Evolutionary conservation across 2,329 filamentous ascomycete genomes (phyloP), one percentile per base, ranked within the genome.

Genomic region (Pseudogymnoascus sp.): DNA sequence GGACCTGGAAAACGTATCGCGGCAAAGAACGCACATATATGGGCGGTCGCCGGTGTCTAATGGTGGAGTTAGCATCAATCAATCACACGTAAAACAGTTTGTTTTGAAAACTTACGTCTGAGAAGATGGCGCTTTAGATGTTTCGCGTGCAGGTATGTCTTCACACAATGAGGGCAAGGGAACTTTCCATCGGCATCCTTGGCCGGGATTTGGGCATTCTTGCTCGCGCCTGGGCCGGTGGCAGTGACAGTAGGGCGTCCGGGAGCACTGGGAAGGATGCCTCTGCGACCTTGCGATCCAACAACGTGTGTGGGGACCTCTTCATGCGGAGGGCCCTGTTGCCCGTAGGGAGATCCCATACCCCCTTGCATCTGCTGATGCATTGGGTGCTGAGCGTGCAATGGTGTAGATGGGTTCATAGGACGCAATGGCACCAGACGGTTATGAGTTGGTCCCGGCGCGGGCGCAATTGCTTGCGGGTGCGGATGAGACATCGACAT

Each of bases 181-280:
- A 96, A 99, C 80, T 97, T 97, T 73, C 95, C 95, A 75, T 97
- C 93, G 7, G 92, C 91, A 76, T 97, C 93, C 81, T 97, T 97
- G 70, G 91, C 89, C 14, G 93, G 92, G 67, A 96, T 95, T 66
- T 90, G 86, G 65, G 90, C 88, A 71, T 84, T 90, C 82, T 96
- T 96, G 8, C 84, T 82, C 31, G 84, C 81, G 46, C 84, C 83
- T 68, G 85, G 87, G 46, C 90, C 88, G 18, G 85, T 83, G 21
- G 88, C 80, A 34, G 90, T 86, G 25, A 91, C 90, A 62, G 90
- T 86, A 63, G 92, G 90, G 65, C 92, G 84, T 46, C 93, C 93
- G 31, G 92, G 91, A 66, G 93, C 92, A 70, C 92, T 96, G 14
- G 93, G 93, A 66, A 97, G 78, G 40, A 97, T 96, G 59, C 93